Conservation (phyloP, 371 early-diverging fungal species). For the Umbelopsis sp. region DNA sequence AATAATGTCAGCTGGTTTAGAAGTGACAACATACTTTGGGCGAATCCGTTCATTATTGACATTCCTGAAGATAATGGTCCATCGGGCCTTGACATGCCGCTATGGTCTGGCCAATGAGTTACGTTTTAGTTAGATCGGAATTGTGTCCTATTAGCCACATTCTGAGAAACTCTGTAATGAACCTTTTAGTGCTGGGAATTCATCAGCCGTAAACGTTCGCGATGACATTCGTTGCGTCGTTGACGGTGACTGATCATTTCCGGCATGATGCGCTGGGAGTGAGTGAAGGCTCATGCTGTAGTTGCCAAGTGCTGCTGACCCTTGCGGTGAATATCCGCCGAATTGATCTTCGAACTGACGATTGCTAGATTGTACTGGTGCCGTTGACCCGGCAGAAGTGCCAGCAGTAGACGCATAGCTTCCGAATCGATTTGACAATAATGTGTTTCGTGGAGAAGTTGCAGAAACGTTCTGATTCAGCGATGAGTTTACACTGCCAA, state of each 20-base stretch:
- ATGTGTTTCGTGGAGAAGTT: conserved; percentile 24
- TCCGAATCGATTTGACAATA: conserved; percentile 38
- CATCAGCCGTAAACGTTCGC: conserved; percentile 55
- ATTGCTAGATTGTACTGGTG: conserved; percentile 26
- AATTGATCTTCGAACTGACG: conserved; percentile 19
- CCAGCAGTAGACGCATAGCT: conserved; percentile 52
- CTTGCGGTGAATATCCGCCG: conserved; percentile 23
- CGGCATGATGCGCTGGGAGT: conserved; percentile 24
- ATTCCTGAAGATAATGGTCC: conserved; percentile 17
- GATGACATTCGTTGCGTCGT: conserved; percentile 38
- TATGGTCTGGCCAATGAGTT: conserved; percentile 7
- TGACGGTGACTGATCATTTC: conserved; percentile 27
- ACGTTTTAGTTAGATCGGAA: background rate
- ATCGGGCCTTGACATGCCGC: conserved; percentile 5
- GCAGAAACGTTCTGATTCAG: conserved; percentile 30
- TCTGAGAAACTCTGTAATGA: conserved; percentile 1
- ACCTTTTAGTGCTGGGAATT: conserved; percentile 53
- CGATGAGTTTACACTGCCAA: conserved; percentile 43
- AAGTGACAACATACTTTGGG: conserved; percentile 4
- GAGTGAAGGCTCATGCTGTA: conserved; percentile 24
- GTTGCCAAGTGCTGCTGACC: conserved; percentile 18
- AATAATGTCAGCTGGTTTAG: background rate
- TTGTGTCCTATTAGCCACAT: background rate
- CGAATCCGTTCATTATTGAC: conserved; percentile 19
- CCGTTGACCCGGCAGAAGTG: conserved; percentile 31